These are phyloP conservation scores for Lactarius hengduanensis DNA, from an alignment of 768 basidiomycete species.

Conservation along the genomic window DNA sequence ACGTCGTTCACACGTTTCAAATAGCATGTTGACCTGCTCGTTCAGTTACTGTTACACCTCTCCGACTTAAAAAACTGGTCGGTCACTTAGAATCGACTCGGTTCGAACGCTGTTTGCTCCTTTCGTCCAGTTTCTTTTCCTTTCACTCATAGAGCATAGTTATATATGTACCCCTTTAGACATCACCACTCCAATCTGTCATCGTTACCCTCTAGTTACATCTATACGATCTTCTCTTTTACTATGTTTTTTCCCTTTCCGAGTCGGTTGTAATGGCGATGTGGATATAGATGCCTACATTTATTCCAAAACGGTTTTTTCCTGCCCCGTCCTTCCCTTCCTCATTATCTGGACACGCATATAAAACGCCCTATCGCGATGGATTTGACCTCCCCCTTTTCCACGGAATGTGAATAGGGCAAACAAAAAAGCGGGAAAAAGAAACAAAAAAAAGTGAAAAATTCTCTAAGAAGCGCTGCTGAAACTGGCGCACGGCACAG, in stretches of 20 bases:
- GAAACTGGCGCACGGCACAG: background rate
- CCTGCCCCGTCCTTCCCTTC: background rate
- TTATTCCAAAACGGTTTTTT: slow-evolving; percentile 8
- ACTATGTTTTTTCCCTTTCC: background rate
- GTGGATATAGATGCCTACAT: background rate
- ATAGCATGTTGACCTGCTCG: slow-evolving; percentile 5
- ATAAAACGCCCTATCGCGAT: background rate
- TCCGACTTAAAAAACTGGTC: background rate
- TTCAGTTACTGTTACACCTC: background rate
- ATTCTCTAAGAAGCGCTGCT: background rate
- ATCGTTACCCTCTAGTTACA: slow-evolving; percentile 10
- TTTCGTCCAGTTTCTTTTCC: background rate
- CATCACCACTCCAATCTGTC: slow-evolving; percentile 15
- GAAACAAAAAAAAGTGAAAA: background rate
- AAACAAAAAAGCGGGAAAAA: background rate
- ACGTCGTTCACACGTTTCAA: slow-evolving; percentile 5
- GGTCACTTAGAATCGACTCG: slow-evolving; percentile 4
- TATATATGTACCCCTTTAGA: slow-evolving; percentile 22
- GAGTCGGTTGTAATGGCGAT: slow-evolving; percentile 16
- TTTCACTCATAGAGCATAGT: slow-evolving; percentile 15
- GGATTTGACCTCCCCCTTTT: background rate
- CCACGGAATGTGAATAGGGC: background rate
- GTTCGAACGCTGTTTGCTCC: slow-evolving; percentile 2
- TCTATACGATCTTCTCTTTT: background rate
- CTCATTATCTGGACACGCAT: background rate